Base-by-base conservation (phyloP, 1,139 yeast species). In the Spencermartinsiella ligniputridi region DNA sequence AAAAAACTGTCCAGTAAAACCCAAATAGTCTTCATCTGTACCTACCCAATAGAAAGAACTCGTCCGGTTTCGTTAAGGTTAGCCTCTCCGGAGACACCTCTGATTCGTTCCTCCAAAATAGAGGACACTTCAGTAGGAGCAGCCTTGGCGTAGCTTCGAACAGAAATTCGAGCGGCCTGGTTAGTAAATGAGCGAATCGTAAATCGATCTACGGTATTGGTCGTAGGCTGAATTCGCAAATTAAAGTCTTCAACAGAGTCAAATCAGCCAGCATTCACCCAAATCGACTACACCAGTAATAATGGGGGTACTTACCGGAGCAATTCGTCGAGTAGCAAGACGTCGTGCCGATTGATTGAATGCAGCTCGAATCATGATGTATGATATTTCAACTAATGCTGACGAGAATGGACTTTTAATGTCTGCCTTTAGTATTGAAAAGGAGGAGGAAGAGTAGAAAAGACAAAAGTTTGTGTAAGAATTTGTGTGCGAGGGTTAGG, bases 111-210 rank as follows among this genome's bases (percentile, higher is more conserved):
- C 79, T 94, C 98, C 69, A 94, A 83, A 76, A 94, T 92, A 53
- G 97, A 88, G 61, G 98, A 89, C 61, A 94, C 98, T 78, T 94
- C 99, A 62, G 98, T 92, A 70, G 99, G 97, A 63, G 95, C 90
- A 67, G 97, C 95, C 83, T 92, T 94, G 68, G 97, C 97, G 69
- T 79, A 87, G 74, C 95, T 83, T 66, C 84, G 66, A 52, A 60
- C 55, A 39, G 55, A 52, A 45, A 56, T 55, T 42, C 57, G 58
- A 45, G 55, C 41, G 25, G 46, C 46, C 41, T 27, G 25, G 11
- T 11, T 22, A 11, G 25, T 11, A 22, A 22, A 22, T 22, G 25
- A 11, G 25, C 11, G 25, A 22, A 6, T 22, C 25, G 25, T 11
- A 22, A 6, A 22, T 11, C n/a, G n/a, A n/a, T n/a, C n/a, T n/a